Base-by-base conservation (phyloP, 768 basidiomycete genomes). In the Lactarius akahatsu region DNA sequence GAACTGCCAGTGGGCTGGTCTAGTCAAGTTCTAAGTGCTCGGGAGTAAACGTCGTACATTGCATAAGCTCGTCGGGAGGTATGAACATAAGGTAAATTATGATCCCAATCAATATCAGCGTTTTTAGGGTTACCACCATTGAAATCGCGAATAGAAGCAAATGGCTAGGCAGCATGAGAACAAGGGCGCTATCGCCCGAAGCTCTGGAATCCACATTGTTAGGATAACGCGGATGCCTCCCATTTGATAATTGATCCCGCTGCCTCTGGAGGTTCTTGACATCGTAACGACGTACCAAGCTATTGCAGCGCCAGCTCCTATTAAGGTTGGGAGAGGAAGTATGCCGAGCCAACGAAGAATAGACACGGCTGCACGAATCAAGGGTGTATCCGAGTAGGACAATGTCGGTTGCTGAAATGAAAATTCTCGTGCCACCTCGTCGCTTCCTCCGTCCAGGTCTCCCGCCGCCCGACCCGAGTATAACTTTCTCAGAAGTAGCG, bases 231-330 rank as follows among this genome's bases (percentile, higher is more conserved):
- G 73, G n/a, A 75, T 36, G 15, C 64, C 70, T 5, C 73, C 67
- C 20, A 73, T 62, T 18, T 63, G 70, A 32, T 71, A 66, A 61
- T 74, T 67, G n/a, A 70, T 57, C 9, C 30, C 50, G 32, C 58
- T 23, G 15, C 71, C 72, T 8, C 64, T 66, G 9, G 86, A 81
- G 36, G 89, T 72, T 34, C 77, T 74, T 63, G 86, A 80, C 73
- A 94, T 84, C 68, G 78, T 78, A 23, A 89, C 77, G 20, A 74
- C 73, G 75, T 92, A 89, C 91, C 91, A 92, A 4, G 89, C 84
- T 75, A 86, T 78, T 23, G 75, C 77, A 10, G 82, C 74, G 0
- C 89, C 84, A 1, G 88, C 90, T 0, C 92, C 91, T 16, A 92
- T 73, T 6, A 94, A 74, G 43, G 80, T 80, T 30, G 91, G 80